Conservation (phyloP, 2,329 filamentous ascomycete genomes). For the Xylaria digitata region DNA sequence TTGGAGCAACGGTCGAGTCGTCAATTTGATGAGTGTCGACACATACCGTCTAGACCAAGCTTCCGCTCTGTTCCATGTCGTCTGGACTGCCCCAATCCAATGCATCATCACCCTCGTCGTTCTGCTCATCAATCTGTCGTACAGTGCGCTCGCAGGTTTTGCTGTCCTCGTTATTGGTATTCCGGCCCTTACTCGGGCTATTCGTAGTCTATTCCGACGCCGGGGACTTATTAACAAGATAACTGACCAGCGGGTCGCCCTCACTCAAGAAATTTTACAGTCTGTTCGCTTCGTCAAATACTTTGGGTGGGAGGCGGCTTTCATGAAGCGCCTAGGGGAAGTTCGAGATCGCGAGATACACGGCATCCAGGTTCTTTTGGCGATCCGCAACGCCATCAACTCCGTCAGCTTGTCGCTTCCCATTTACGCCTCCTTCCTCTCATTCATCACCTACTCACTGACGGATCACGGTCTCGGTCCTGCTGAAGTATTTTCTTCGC, state of each 20-base stretch:
- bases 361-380: slow-evolving; percentile 84
- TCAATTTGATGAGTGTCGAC: slow-evolving; percentile 95
- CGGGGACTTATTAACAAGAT: slow-evolving; percentile 89
- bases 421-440: slow-evolving; percentile 93
- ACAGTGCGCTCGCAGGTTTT: slow-evolving; percentile 90
- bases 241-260: slow-evolving; percentile 88
- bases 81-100: slow-evolving; percentile 86
- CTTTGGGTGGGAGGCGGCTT: slow-evolving; percentile 94
- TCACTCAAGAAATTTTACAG: slow-evolving; percentile 92
- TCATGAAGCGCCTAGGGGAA: slow-evolving; percentile 78
- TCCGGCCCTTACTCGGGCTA: slow-evolving; percentile 80
- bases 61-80: slow-evolving; percentile 87
- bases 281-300: slow-evolving; percentile 96
- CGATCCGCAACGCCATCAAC: slow-evolving; percentile 86
- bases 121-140: slow-evolving; percentile 86
- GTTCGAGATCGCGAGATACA: slow-evolving; percentile 82
- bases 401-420: slow-evolving; percentile 87
- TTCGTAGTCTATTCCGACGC: slow-evolving; percentile 79
- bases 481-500: slow-evolving; percentile 87
- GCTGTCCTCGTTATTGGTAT: slow-evolving; percentile 82
- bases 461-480: slow-evolving; percentile 76
- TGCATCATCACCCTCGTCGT: slow-evolving; percentile 83
- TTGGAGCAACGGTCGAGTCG: slow-evolving; percentile 92
- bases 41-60: slow-evolving; percentile 93
- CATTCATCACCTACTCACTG: slow-evolving; percentile 85